Conservation (phyloP, 2,329 filamentous ascomycete species). For the Cercospora janseana region DNA sequence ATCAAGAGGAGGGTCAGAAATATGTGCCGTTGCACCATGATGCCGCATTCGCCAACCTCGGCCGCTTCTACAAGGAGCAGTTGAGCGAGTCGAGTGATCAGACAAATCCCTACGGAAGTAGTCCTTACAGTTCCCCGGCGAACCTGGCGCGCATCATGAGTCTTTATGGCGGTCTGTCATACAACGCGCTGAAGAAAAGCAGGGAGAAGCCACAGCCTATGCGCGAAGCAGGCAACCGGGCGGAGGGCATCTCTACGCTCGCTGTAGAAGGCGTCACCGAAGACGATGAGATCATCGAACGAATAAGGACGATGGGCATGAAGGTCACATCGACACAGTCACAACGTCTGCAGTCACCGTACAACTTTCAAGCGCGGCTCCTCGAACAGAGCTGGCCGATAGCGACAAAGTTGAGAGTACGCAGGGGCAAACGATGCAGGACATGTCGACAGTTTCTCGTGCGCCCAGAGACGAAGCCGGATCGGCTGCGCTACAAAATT, state of each 20-base stretch:
- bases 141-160: slow-evolving; percentile 88
- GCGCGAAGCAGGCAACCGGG: slow-evolving; percentile 69
- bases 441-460: slow-evolving; percentile 92
- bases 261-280: slow-evolving; percentile 23
- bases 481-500: slow-evolving; percentile 81
- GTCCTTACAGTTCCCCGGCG: slow-evolving; percentile 69
- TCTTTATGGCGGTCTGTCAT: slow-evolving; percentile 69
- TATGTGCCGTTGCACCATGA: slow-evolving; percentile 56
- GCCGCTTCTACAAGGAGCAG: slow-evolving; percentile 78
- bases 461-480: slow-evolving; percentile 89
- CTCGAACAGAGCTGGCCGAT: slow-evolving; percentile 74
- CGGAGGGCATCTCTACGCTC: slow-evolving; percentile 68
- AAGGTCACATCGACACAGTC: slow-evolving; percentile 57
- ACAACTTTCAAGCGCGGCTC: slow-evolving; percentile 58
- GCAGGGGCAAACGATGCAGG: slow-evolving; percentile 89
- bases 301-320: slow-evolving; percentile 61
- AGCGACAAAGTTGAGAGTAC: slow-evolving; percentile 80
- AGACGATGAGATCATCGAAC: slow-evolving; percentile 58
- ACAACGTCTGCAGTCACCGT: slow-evolving; percentile 53
- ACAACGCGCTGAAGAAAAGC: slow-evolving; percentile 61
- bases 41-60: slow-evolving; percentile 70
- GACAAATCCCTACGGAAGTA: slow-evolving; percentile 49
- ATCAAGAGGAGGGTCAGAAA: slow-evolving; percentile 33
- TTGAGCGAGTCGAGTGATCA: slow-evolving; percentile 62
- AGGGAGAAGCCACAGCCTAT: slow-evolving; percentile 69